Evolutionary conservation across 257 asterid genomes (phyloP).

Genomic region (Penstemon eatonii): DNA sequence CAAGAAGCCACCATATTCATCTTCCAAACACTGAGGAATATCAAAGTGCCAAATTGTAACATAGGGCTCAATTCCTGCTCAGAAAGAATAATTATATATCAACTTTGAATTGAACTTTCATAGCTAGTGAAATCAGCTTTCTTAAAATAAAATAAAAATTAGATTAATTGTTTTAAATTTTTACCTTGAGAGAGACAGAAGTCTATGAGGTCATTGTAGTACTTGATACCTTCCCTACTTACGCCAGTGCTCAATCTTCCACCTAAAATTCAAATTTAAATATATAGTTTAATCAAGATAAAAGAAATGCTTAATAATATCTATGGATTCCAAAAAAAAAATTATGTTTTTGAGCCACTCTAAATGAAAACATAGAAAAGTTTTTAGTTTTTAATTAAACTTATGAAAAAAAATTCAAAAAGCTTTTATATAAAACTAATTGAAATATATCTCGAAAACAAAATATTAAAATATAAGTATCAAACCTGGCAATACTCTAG

Average conservation of each 20-base stretch:
- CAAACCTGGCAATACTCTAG: conserved; percentile 41
- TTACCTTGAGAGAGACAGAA: conserved; percentile 28
- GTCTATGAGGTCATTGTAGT: conserved; percentile 37
- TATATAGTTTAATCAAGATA: not conserved
- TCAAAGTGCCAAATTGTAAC: conserved; percentile 54
- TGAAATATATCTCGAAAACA: not conserved
- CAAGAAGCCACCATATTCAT: conserved; percentile 47
- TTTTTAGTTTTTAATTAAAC: not conserved
- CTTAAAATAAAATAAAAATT: not conserved
- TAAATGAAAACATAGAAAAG: too few species aligned
- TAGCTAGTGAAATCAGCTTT: not conserved
- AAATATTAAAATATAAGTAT: too few species aligned
- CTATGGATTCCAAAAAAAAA: too few species aligned
- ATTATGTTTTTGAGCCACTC: too few species aligned
- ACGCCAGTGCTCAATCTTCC: conserved; percentile 38
- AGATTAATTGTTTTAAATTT: too few species aligned
- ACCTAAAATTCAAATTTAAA: conserved; percentile 20
- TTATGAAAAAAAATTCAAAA: not conserved
- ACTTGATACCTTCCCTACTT: conserved; percentile 39
- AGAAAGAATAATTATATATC: not conserved
- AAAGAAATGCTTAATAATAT: not conserved
- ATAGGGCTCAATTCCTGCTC: conserved; percentile 43
- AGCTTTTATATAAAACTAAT: not conserved
- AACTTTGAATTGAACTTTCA: not conserved
- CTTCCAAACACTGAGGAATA: conserved; percentile 41